Evolutionary conservation across 2,329 filamentous ascomycete species (phyloP), one percentile per base, ranked within the genome.

Genomic region (Fusarium torulosum): DNA sequence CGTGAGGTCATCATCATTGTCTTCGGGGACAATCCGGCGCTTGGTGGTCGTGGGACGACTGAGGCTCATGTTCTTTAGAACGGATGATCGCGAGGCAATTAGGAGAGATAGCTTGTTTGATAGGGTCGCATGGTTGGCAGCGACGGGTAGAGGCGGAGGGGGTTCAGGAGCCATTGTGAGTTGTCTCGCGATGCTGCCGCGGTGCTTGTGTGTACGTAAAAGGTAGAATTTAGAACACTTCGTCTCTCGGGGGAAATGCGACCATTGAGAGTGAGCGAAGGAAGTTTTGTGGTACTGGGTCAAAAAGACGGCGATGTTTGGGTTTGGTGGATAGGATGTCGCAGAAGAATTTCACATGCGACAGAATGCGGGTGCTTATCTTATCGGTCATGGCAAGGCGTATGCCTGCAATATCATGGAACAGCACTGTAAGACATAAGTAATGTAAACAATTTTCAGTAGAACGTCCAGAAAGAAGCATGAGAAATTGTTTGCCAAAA

Each of bases 101-200:
- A 78, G 74, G 52, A 83, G 75, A 57, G 79, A 77, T 57, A 83
- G 79, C 60, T 76, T 76, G 77, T 84, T 84, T 61, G 79, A 74
- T 47, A 81, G 69, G 55, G 78, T 73, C 66, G 76, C 76, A 73
- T 75, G 75, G 71, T 81, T 74, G 55, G 77, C 68, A 23, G 79
- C 78, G 46, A 78, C 72, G 46, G 80, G 80, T 46, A 79, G 76
- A 51, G 71, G 69, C 3, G 71, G 66, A 21, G 72, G 57, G 40
- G 58, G 72, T 35, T 60, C 57, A 19, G 66, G 70, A 43, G 67
- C 53, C 72, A 75, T 75, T 53, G 49, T 37, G 29, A 40, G 6
- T 43, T 46, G 33, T 50, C 19, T 25, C 4, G 14, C 10, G 6
- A 20, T 44, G 33, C 15, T 33, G 42, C 11, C 1, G 19, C 7